Percentiles rank a stretch among this genome's conserved stretches.
These are phyloP conservation scores for Plenodomus lindquistii DNA, from an alignment of 2,329 filamentous ascomycete species.

Conservation along the genomic window DNA sequence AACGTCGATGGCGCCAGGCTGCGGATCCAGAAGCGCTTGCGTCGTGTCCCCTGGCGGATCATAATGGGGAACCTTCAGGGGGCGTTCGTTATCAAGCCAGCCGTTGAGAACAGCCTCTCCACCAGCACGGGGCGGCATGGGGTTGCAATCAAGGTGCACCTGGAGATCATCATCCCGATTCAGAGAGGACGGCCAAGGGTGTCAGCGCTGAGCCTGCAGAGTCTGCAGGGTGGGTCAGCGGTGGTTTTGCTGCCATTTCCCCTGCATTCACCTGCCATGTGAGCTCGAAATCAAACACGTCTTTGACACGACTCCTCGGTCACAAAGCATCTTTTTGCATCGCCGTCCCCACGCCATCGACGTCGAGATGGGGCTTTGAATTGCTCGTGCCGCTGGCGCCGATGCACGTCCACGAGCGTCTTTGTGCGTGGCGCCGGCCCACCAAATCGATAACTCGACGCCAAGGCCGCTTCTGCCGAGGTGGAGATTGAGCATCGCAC, in stretches of 20 bases:
- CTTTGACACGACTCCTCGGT: not conserved
- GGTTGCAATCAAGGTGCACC: conserved; percentile 5
- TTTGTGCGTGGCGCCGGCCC: conserved; percentile 10
- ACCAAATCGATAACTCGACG: conserved; percentile 17
- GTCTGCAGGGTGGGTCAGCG: conserved; percentile 17
- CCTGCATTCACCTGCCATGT: conserved; percentile 7
- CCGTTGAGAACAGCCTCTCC: conserved; percentile 13
- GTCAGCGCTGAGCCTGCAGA: conserved; percentile 28
- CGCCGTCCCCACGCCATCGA: not conserved
- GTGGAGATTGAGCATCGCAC: conserved; percentile 25
- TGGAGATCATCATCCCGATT: conserved; percentile 18
- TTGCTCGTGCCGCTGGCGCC: conserved; percentile 6
- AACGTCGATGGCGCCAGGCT: not conserved
- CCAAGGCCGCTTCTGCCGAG: conserved; percentile 10
- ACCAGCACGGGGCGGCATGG: conserved; percentile 10
- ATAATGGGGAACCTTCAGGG: conserved; percentile 17
- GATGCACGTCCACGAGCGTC: conserved; percentile 7
- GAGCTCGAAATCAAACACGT: conserved; percentile 7
- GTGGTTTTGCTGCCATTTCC: conserved; percentile 14
- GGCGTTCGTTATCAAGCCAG: conserved; percentile 14
- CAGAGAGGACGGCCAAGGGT: conserved; percentile 11
- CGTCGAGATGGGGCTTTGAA: conserved; percentile 1
- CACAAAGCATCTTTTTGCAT: conserved; percentile 1
- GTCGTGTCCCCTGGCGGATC: conserved; percentile 1
- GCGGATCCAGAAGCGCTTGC: not conserved